Base-by-base conservation (phyloP, 1,284 basidiomycete genomes). In the Malassezia equina region DNA sequence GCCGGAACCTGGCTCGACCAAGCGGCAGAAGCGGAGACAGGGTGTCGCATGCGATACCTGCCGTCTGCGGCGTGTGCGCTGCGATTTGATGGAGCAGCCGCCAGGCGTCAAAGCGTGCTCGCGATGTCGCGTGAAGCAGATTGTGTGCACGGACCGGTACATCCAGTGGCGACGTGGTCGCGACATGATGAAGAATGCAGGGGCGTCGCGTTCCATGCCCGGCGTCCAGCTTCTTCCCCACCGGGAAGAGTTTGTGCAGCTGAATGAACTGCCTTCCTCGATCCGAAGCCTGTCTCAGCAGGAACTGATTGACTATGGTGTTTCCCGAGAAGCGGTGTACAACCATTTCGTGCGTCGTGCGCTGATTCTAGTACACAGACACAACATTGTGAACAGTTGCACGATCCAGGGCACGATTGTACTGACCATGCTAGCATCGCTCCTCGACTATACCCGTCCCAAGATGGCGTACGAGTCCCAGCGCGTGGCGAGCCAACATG, bases 21-120 rank as follows among this genome's bases (percentile, higher is more conserved):
- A 64, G 25, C 65, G 66, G 8, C 42, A 52, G 15, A 71, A 71
- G 54, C 63, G 70, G 12, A 67, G 71, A 36, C 70, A 73, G 55
- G 70, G 70, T 9, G 70, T 73, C 3, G 70, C 70, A 7, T 73
- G 70, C 49, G 70, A 73, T 33, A 69, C 68, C 7, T 73, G 70
- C 50, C 69, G 68, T 13, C 52, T 73, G 23, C 61, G 70, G 8
- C 57, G 70, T 29, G 66, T 73, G 21, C 52, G 70, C 15, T 73
- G 70, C 55, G 68, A 71, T 41, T 41, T 71, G 23, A 69, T 65
- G 24, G 70, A 73, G 51, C 59, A 68, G 31, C 63, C 64, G 7
- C 60, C 65, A 4, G 70, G 70, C 11, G 58, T 17, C 29, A 57
- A 64, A 42, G 64, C 67, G 13, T 73, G 70, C 57, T 65, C 65